A percentile compares a stretch with the other conserved stretches of the same genome.
phyloP scores from a whole-genome alignment of 306 rosid species.

The Rosa chinensis region DNA sequence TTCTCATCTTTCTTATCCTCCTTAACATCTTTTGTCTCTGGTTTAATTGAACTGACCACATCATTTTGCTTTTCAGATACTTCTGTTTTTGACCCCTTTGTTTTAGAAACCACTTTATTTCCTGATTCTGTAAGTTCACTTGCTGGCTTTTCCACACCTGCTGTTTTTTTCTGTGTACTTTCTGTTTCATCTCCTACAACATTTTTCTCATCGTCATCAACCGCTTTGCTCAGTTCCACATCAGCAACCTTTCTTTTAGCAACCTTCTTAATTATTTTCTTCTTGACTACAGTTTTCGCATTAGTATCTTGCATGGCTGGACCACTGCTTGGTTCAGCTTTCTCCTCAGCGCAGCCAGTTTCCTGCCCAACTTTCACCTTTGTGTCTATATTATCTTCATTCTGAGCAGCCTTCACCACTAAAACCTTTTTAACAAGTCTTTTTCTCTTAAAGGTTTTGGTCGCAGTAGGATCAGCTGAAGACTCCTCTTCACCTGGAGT shows the following conservation, averaged over 20 bases:
- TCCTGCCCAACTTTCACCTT: slow-evolving; percentile 43
- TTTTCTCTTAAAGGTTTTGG: slow-evolving; percentile 40
- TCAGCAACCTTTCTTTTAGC: slow-evolving; percentile 67
- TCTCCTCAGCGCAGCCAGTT: slow-evolving; percentile 42
- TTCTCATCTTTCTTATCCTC: slow-evolving; percentile 56
- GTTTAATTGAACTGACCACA: slow-evolving; percentile 35
- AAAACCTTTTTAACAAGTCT: slow-evolving; percentile 37
- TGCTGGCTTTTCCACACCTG: slow-evolving; percentile 36
- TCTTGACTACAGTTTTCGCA: slow-evolving; percentile 62
- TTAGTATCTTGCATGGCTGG: slow-evolving; percentile 36
- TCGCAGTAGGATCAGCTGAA: slow-evolving; percentile 44
- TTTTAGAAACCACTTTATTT: slow-evolving; percentile 39
- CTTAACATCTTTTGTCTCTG: slow-evolving; percentile 40
- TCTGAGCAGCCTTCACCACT: slow-evolving; percentile 40
- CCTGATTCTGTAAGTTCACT: slow-evolving; percentile 37
- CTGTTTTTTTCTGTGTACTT: slow-evolving; percentile 39
- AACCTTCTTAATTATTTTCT: slow-evolving; percentile 82
- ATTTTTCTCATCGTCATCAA: slow-evolving; percentile 32
- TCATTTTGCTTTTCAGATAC: slow-evolving; percentile 35
- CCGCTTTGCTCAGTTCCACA: slow-evolving; percentile 41
- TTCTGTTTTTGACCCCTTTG: slow-evolving; percentile 44
- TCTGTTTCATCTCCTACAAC: slow-evolving; percentile 37
- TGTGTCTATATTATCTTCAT: slow-evolving; percentile 28
- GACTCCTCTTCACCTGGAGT: slow-evolving; percentile 39
- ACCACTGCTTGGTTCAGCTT: slow-evolving; percentile 45